phyloP scores from a whole-genome alignment of 768 basidiomycete genomes.

The Serendipita sp. region DNA sequence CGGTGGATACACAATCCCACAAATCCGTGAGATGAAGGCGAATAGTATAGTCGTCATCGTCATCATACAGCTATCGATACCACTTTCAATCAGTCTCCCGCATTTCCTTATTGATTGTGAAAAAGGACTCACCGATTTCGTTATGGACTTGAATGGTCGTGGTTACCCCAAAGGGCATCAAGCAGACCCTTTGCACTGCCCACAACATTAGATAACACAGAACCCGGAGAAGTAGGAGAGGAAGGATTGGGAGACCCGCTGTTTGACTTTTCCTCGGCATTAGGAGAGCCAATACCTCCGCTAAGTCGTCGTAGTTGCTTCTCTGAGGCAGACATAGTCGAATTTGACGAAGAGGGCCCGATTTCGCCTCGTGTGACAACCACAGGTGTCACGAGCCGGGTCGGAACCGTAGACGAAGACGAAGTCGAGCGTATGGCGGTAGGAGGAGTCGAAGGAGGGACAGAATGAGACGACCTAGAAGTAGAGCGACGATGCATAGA shows the following conservation, averaged over 20 bases:
- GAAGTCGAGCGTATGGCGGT: background rate
- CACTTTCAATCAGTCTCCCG: too few species aligned
- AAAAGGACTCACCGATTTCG: too few species aligned
- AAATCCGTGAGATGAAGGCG: too few species aligned
- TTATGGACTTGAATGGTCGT: background rate
- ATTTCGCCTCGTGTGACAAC: background rate
- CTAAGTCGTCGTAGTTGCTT: background rate
- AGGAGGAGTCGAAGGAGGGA: background rate
- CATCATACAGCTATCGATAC: too few species aligned
- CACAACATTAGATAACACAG: constrained; percentile 4
- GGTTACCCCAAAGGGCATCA: background rate
- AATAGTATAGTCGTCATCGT: too few species aligned
- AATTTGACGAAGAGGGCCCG: background rate
- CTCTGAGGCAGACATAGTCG: background rate
- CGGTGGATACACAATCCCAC: too few species aligned
- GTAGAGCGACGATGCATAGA: background rate
- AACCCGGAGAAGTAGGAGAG: background rate
- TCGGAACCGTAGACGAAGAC: constrained; percentile 15
- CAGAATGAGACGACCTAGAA: background rate
- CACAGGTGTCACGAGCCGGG: background rate
- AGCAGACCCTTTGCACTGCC: background rate
- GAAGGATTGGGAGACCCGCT: background rate
- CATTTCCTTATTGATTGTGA: too few species aligned
- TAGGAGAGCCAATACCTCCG: background rate
- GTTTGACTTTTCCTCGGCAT: background rate